phyloP scores from a whole-genome alignment of 352 stramenopile species.

The Globisporangium lucens region DNA sequence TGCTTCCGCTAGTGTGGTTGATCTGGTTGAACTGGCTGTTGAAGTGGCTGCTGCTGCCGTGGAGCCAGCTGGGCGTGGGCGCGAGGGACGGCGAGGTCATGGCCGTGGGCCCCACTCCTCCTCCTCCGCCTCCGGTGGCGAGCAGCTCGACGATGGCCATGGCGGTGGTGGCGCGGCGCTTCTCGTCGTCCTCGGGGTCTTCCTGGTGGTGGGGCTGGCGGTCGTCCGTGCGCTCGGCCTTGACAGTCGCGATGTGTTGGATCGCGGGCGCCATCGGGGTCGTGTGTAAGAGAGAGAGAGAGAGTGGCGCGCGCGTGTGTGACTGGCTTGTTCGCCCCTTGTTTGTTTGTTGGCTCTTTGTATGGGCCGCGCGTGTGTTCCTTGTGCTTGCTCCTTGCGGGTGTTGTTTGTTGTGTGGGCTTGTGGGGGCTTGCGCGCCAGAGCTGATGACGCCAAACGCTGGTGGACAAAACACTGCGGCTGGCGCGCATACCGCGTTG shows the following conservation, averaged over 20 bases:
- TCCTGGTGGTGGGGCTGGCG: background rate
- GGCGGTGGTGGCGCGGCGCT: slow-evolving; percentile 12
- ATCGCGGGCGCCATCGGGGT: background rate
- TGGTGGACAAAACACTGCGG: slow-evolving; percentile 10
- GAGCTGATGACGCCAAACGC: slow-evolving; percentile 5
- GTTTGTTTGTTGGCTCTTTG: background rate
- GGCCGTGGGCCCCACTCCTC: background rate
- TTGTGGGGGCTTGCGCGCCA: background rate
- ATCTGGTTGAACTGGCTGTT: background rate
- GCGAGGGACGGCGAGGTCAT: background rate
- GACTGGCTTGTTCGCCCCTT: background rate
- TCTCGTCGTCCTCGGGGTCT: slow-evolving; percentile 11
- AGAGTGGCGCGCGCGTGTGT: background rate
- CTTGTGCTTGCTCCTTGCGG: background rate
- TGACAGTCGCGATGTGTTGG: background rate
- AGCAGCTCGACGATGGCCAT: slow-evolving; percentile 19
- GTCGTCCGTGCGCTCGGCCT: background rate
- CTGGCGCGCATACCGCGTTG: background rate
- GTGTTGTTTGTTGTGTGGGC: background rate
- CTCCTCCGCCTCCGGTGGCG: background rate
- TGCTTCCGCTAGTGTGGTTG: background rate
- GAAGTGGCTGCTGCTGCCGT: background rate
- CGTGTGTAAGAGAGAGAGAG: no score
- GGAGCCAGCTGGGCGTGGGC: slow-evolving; percentile 1
- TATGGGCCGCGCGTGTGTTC: background rate